Evolutionary conservation across 345 rosid genomes (phyloP), one percentile per base, ranked within the genome.

Genomic region (Syzygium oleosum): DNA sequence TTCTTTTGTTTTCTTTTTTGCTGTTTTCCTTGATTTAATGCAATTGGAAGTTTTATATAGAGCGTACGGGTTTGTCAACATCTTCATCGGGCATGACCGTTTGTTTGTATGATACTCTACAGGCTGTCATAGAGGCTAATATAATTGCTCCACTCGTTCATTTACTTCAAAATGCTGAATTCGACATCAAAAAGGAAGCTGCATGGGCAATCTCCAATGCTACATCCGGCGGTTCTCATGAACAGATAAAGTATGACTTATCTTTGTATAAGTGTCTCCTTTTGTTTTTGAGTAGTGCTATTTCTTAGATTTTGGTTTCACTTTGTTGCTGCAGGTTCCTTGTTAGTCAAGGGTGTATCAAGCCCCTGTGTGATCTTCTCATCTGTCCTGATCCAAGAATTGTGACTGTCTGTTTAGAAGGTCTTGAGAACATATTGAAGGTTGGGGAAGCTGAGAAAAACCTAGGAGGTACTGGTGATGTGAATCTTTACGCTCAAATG

Each of bases 121-220:
- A 94, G 95, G 89, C 91, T 87, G 95, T 94, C 49, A 90, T 94
- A 58, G 92, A 91, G 84, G 92, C 94, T 22, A 88, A 88, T 86
- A 83, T 94, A 52, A 87, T 94, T 43, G 92, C 87, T 41, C 94
- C 94, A 29, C 87, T 94, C 59, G 91, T 93, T 84, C 85, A 87
- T 68, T 90, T 94, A 10, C 92, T 94, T 86, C 93, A 93, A 90
- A 93, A 92, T 91, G 95, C 94, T 14, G 94, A 94, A 88, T 94
- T 94, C 56, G 95, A 94, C 84, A 94, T 94, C 51, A 94, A 94
- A 92, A 94, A 94, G 87, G 95, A 94, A 90, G 94, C 94, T 90
- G 94, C 94, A 21, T 93, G 95, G 95, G 94, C 94, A n/a, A 91
- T 94, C 80, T 94, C 95, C 58, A 94, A 94, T 83, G 95, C 94